These are phyloP conservation scores for Geranium brycei DNA, from an alignment of 345 rosid genomes.

Conservation along the genomic window DNA sequence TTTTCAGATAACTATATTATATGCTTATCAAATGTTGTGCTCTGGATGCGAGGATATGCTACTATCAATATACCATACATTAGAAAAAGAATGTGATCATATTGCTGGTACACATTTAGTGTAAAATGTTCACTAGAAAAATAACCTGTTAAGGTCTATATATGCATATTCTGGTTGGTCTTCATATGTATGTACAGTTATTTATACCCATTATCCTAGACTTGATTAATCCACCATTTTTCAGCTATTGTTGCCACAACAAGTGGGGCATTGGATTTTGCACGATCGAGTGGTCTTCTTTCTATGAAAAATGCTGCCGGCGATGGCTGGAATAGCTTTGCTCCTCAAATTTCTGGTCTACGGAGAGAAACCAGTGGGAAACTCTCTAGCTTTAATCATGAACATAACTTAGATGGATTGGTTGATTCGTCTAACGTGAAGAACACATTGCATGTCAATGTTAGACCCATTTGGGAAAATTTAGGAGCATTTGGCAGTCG, in stretches of 20 bases:
- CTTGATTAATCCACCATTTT: slow-evolving; percentile 6
- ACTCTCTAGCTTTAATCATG: slow-evolving; percentile 24
- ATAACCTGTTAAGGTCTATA: neutral
- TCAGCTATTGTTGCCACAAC: slow-evolving; percentile 38
- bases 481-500: slow-evolving; percentile 29
- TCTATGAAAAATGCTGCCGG: slow-evolving; percentile 13
- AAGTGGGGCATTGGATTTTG: slow-evolving; percentile 30
- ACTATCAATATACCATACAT: too few relatives aligned
- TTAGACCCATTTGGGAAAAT: slow-evolving; percentile 28
- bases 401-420: slow-evolving; percentile 18
- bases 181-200: neutral
- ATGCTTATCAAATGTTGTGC: too few relatives aligned
- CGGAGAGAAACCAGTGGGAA: slow-evolving; percentile 41
- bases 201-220: neutral
- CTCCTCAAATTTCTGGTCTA: slow-evolving; percentile 25
- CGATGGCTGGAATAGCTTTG: slow-evolving; percentile 31
- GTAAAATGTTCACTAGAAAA: too few relatives aligned
- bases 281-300: slow-evolving; percentile 18
- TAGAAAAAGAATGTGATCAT: too few relatives aligned
- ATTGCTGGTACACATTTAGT: too few relatives aligned
- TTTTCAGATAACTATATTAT: neutral
- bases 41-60: too few relatives aligned
- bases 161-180: neutral
- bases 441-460: slow-evolving; percentile 14
- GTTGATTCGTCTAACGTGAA: slow-evolving; percentile 17